A percentile compares a stretch with the other conserved stretches of the same genome.
phyloP scores from a whole-genome alignment of 2,329 filamentous ascomycete genomes.

The Claviceps digitariae region DNA sequence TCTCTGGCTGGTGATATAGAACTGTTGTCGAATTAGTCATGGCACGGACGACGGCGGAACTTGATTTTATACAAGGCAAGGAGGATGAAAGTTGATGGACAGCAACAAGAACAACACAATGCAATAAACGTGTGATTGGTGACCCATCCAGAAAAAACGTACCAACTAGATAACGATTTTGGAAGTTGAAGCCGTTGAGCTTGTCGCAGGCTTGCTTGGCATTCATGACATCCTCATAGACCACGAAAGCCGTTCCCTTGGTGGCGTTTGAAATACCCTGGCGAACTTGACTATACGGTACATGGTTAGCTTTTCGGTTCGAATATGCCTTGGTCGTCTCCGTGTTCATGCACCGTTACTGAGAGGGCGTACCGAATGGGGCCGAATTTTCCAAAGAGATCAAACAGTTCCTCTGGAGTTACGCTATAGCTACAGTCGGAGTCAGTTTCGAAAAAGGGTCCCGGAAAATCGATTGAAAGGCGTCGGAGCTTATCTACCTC shows the following conservation, averaged over 20 bases:
- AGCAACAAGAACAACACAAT: background rate
- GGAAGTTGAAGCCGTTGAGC: slow-evolving; percentile 99
- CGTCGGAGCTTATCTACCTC: slow-evolving; percentile 44
- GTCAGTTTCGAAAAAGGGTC: slow-evolving; percentile 3
- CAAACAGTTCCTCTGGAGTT: slow-evolving; percentile 92
- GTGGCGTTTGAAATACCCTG: slow-evolving; percentile 95
- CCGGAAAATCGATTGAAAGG: background rate
- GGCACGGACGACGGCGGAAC: background rate
- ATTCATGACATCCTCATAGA: slow-evolving; percentile 99
- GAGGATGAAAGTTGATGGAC: no score
- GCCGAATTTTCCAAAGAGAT: slow-evolving; percentile 96
- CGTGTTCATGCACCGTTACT: background rate
- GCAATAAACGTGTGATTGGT: slow-evolving; percentile 3
- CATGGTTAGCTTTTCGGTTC: slow-evolving; percentile 4
- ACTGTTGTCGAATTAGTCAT: slow-evolving; percentile 23
- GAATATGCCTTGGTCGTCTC: slow-evolving; percentile 1
- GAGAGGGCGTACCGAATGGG: slow-evolving; percentile 64
- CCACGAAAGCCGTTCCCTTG: slow-evolving; percentile 96
- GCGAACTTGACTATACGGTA: slow-evolving; percentile 68
- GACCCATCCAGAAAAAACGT: slow-evolving; percentile 22
- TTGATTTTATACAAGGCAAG: background rate
- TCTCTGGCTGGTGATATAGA: slow-evolving; percentile 52
- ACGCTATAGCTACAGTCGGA: slow-evolving; percentile 75
- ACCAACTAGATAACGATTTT: slow-evolving; percentile 98
- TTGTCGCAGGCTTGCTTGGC: slow-evolving; percentile 98